Evolutionary conservation across 2,329 filamentous ascomycete species (phyloP).

Genomic region (Claviceps digitariae): DNA sequence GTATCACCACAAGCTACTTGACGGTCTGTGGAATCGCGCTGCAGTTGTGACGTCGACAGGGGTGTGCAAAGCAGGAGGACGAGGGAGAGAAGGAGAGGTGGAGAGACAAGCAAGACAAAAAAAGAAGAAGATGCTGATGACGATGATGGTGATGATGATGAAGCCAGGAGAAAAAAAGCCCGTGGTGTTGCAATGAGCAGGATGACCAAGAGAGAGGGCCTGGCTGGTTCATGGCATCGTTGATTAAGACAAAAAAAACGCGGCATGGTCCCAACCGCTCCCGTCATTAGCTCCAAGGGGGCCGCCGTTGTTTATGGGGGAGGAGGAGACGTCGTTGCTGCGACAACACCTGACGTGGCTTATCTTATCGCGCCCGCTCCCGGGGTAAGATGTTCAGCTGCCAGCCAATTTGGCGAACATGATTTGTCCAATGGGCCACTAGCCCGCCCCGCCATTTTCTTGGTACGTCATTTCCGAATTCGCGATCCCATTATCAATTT

Average conservation of each 20-base stretch:
- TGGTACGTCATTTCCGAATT: not conserved
- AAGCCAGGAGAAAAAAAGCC: not conserved
- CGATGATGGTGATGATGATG: not conserved
- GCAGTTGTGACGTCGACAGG: not conserved
- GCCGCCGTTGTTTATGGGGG: slow-evolving; percentile 13
- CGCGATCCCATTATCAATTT: too few species aligned
- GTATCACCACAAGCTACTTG: not conserved
- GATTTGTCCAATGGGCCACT: too few species aligned
- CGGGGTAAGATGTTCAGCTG: too few species aligned
- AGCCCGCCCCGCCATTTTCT: not conserved
- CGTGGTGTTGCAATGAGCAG: not conserved
- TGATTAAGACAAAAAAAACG: slow-evolving; percentile 1
- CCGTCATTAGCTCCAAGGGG: not conserved
- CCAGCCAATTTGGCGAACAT: too few species aligned
- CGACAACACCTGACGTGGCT: slow-evolving; percentile 11
- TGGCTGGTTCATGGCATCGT: not conserved
- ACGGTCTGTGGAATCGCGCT: not conserved
- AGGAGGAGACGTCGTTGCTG: slow-evolving; percentile 9
- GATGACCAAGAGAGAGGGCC: not conserved
- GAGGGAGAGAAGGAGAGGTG: too few species aligned
- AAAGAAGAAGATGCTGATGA: not conserved
- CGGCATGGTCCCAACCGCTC: not conserved
- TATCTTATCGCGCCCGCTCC: slow-evolving; percentile 10
- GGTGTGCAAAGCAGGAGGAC: not conserved
- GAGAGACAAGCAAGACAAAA: not conserved